These are phyloP conservation scores for Blastocystis sp. DNA, from an alignment of 352 stramenopile species.

Conservation along the genomic window DNA sequence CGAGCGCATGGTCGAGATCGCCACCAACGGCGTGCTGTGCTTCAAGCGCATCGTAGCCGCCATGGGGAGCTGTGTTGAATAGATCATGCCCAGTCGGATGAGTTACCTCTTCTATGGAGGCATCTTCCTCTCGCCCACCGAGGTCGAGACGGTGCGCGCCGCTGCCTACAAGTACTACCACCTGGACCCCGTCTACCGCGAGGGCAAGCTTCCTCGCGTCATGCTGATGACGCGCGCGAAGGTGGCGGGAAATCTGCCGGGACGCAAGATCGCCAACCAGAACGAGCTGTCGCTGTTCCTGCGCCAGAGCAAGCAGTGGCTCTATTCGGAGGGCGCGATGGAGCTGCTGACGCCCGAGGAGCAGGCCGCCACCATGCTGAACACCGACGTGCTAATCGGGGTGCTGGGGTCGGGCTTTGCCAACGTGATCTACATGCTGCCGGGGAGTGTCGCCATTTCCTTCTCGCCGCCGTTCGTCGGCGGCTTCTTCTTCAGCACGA, in stretches of 20 bases:
- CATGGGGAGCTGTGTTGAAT: not conserved
- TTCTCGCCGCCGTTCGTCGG: constrained; percentile 61
- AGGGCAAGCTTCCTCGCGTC: not conserved
- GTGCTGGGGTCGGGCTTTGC: constrained; percentile 65
- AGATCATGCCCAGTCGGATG: constrained; percentile 65
- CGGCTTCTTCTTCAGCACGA: constrained; percentile 68
- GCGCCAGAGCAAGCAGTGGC: constrained; percentile 32
- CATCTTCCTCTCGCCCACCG: constrained; percentile 49
- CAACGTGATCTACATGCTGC: constrained; percentile 61
- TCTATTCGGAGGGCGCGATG: constrained; percentile 53
- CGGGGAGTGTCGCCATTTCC: constrained; percentile 46
- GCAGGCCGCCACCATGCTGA: constrained; percentile 39
- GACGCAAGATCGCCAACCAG: constrained; percentile 46
- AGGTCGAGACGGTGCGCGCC: constrained; percentile 62
- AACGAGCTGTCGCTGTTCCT: constrained; percentile 50
- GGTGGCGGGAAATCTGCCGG: constrained; percentile 64
- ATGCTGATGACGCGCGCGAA: constrained; percentile 65
- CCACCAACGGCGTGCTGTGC: constrained; percentile 34
- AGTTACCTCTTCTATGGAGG: constrained; percentile 63
- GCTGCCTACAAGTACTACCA: constrained; percentile 64
- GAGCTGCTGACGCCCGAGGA: constrained; percentile 43
- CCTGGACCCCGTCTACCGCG: not conserved
- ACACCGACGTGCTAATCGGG: constrained; percentile 52
- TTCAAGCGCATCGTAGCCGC: constrained; percentile 28
- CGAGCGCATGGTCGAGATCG: constrained; percentile 48